phyloP scores from a whole-genome alignment of 2,329 filamentous ascomycete species.

The Epichloe hybrida region DNA sequence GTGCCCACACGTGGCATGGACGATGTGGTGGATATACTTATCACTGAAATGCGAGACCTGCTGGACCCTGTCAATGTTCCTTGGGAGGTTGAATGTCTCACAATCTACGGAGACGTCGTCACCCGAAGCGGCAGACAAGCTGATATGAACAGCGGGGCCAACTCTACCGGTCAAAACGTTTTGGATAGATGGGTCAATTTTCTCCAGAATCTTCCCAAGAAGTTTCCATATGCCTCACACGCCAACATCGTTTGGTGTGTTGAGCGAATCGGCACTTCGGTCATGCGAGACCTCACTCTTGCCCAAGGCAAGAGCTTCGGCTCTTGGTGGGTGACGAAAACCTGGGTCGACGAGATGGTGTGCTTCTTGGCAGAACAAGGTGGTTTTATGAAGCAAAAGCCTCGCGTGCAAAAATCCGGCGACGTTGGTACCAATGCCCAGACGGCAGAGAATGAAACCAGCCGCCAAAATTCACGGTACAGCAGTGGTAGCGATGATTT shows the following conservation, averaged over 20 bases:
- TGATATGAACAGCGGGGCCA: slow-evolving; percentile 11
- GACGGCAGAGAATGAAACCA: slow-evolving; percentile 21
- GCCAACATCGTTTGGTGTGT: slow-evolving; percentile 65
- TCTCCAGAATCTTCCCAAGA: slow-evolving; percentile 50
- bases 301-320: slow-evolving; percentile 67
- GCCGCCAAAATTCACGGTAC: slow-evolving; percentile 23
- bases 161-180: slow-evolving; percentile 44
- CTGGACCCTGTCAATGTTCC: slow-evolving; percentile 54
- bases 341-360: slow-evolving; percentile 91
- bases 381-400: slow-evolving; percentile 61
- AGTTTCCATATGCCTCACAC: slow-evolving; percentile 61
- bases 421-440: slow-evolving; percentile 20
- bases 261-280: slow-evolving; percentile 60
- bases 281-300: slow-evolving; percentile 71
- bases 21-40: slow-evolving; percentile 47
- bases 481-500: slow-evolving; percentile 33
- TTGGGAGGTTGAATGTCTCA: slow-evolving; percentile 50
- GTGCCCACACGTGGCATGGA: slow-evolving; percentile 52
- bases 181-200: slow-evolving; percentile 70
- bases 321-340: slow-evolving; percentile 92
- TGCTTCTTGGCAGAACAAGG: slow-evolving; percentile 81
- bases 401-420: slow-evolving; percentile 17
- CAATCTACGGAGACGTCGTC: slow-evolving; percentile 45
- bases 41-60: slow-evolving; percentile 56
- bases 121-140: slow-evolving; percentile 30